A percentile compares a stretch with the other conserved stretches of the same genome.
Conservation (phyloP, 805 yeast species). For the Candida ipomoeae region DNA sequence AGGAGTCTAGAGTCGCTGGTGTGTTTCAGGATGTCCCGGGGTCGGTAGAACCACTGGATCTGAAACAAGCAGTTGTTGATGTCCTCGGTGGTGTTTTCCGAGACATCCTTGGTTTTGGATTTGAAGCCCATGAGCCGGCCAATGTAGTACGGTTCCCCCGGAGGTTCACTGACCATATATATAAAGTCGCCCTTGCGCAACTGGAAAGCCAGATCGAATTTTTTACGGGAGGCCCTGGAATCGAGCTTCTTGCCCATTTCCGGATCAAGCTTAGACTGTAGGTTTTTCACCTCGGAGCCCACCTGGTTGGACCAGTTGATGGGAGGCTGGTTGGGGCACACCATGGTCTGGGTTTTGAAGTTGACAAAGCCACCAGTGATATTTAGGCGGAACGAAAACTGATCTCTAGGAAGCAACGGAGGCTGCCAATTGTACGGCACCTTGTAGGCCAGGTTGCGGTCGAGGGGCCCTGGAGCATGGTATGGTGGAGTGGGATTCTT, state of each 20-base stretch:
- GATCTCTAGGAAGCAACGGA: conserved; percentile 28
- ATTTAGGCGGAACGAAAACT: conserved; percentile 42
- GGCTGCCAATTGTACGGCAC: conserved; percentile 48
- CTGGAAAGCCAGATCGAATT: conserved; percentile 24
- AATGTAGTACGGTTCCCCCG: conserved; percentile 90
- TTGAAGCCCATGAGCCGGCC: conserved; percentile 77
- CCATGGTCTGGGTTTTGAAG: conserved; percentile 30
- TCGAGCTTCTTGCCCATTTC: conserved; percentile 10
- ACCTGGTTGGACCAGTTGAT: conserved; percentile 3
- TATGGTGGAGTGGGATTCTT: conserved; percentile 4
- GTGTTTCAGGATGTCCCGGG: conserved; percentile 72
- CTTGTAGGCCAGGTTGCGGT: neutral
- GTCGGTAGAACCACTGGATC: conserved; percentile 90
- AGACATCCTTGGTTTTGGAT: conserved; percentile 6
- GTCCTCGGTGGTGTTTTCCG: conserved; percentile 8
- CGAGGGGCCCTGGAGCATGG: neutral
- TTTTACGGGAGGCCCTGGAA: conserved; percentile 7
- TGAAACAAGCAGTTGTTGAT: conserved; percentile 57
- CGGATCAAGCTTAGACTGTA: conserved; percentile 9
- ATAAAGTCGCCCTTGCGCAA: conserved; percentile 61
- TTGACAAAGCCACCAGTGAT: conserved; percentile 42
- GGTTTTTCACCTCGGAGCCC: conserved; percentile 7
- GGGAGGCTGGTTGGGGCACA: conserved; percentile 32
- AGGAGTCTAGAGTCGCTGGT: conserved; percentile 69
- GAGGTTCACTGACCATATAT: conserved; percentile 85